These are phyloP conservation scores for Talaromyces sp. DNA, from an alignment of 2,329 filamentous ascomycete genomes.

Conservation along the genomic window DNA sequence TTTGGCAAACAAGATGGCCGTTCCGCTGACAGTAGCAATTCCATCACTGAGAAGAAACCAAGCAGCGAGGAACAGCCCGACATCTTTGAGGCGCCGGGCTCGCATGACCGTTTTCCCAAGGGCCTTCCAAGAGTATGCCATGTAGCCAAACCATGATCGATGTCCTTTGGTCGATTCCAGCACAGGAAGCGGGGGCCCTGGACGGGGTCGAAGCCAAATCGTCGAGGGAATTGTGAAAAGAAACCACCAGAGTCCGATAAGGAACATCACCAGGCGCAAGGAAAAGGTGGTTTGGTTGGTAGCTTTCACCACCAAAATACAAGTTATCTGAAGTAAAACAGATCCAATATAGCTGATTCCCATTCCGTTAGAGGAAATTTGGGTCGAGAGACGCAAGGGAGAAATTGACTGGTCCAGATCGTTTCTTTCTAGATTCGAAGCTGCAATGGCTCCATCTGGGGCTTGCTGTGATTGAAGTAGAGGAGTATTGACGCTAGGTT, in stretches of 20 bases:
- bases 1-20: conserved; percentile 92
- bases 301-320: conserved; percentile 68
- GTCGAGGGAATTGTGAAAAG: conserved; percentile 83
- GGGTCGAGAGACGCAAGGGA: conserved; percentile 77
- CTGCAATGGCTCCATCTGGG: conserved; percentile 2
- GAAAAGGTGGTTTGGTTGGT: conserved; percentile 77
- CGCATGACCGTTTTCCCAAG: conserved; percentile 74
- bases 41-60: conserved; percentile 96
- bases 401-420: conserved; percentile 35
- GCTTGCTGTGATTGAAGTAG: conserved; percentile 17
- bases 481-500: conserved; percentile 21
- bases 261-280: conserved; percentile 77
- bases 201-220: conserved; percentile 79
- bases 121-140: conserved; percentile 78
- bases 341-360: conserved; percentile 90
- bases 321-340: conserved; percentile 74
- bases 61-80: conserved; percentile 77
- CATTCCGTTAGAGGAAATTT: conserved; percentile 87
- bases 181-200: conserved; percentile 70
- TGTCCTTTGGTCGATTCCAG: conserved; percentile 27
- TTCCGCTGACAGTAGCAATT: conserved; percentile 89
- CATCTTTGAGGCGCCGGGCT: conserved; percentile 68
- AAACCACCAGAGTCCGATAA: conserved; percentile 90
- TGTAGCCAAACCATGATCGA: conserved; percentile 64
- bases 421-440: conserved; percentile 3